These are phyloP conservation scores for Agrocybe chaxingu DNA, from an alignment of 768 basidiomycete genomes.

Conservation along the genomic window DNA sequence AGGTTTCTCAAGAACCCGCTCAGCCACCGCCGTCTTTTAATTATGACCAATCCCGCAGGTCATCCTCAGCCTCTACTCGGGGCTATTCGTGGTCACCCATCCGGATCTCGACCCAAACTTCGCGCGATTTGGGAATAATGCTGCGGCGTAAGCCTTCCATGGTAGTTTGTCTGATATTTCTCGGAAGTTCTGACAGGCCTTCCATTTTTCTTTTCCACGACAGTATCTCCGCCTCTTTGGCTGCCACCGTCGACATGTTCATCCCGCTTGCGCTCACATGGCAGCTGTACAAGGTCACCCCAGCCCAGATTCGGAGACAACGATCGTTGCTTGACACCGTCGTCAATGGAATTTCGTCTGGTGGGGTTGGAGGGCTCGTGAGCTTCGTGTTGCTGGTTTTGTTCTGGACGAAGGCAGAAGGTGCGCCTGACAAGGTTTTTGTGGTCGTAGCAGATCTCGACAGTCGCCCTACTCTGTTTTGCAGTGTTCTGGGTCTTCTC, in stretches of 20 bases:
- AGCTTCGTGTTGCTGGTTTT: conserved; percentile 13
- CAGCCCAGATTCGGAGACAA: conserved; percentile 10
- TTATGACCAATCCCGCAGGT: conserved; percentile 5
- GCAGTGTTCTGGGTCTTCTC: conserved; percentile 18
- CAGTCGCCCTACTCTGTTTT: neutral
- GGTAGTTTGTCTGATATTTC: neutral
- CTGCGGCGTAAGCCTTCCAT: conserved; percentile 11
- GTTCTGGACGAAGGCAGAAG: conserved; percentile 17
- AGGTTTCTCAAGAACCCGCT: neutral
- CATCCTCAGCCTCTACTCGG: conserved; percentile 19
- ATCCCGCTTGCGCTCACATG: conserved; percentile 16
- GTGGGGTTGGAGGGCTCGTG: conserved; percentile 18
- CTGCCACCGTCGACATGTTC: conserved; percentile 15
- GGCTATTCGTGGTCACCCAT: conserved; percentile 16
- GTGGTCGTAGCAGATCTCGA: neutral
- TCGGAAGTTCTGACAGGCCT: neutral
- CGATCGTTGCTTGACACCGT: conserved; percentile 15
- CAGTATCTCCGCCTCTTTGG: conserved; percentile 13
- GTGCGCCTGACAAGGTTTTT: conserved; percentile 5
- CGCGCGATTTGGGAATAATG: conserved; percentile 13
- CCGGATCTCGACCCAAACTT: conserved; percentile 10
- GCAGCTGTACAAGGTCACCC: conserved; percentile 16
- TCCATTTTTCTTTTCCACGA: neutral
- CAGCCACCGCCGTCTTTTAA: neutral
- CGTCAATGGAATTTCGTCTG: conserved; percentile 20